Evolutionary conservation across 345 rosid species (phyloP), one percentile per base, ranked within the genome.

Genomic region (Eucalyptus melliodora): DNA sequence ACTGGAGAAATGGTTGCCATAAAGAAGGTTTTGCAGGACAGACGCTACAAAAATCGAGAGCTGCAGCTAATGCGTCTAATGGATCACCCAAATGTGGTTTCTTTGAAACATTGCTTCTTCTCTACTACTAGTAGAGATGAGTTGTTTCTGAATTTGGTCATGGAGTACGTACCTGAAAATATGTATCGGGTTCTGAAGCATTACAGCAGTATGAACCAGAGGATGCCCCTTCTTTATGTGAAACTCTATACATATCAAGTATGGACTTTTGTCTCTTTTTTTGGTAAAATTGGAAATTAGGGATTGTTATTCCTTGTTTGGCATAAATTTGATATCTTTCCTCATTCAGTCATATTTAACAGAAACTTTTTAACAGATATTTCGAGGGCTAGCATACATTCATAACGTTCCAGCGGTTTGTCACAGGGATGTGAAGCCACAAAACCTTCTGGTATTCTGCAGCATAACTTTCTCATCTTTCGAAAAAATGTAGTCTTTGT

Each of bases 381-480:
- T 96, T 88, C 93, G 98, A 91, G 97, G 96, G 62, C 92, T 96
- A 88, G 95, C 98, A 60, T 97, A 96, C 92, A 96, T 96, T 93
- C 99, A 97, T 89, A 91, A 94, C 45, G 95, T 93, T 69, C 95
- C 96, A 88, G 97, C 97, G 86, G 96, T 97, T 88, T 96, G 98
- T 88, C 99, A 97, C 91, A 94, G 99, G 89, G 99, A 97, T 90
- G 92, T 97, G 90, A 97, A 97, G 89, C 99, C 99, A 50, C 99
- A 97, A 94, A 97, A 97, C 90, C 95, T 97, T 55, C 91, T 97
- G 99, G 99, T 97, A 95, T 17, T 86, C 49, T 80, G 24, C 45
- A 27, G 67, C 65, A 67, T 69, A 19, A 31, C 34, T 45, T 86
- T 55, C 53, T 42, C 44, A 30, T 45, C 69, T 44, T 90, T 87